Base-by-base conservation (phyloP, 2,329 filamentous ascomycete genomes). In the Fusarium annulatum region DNA sequence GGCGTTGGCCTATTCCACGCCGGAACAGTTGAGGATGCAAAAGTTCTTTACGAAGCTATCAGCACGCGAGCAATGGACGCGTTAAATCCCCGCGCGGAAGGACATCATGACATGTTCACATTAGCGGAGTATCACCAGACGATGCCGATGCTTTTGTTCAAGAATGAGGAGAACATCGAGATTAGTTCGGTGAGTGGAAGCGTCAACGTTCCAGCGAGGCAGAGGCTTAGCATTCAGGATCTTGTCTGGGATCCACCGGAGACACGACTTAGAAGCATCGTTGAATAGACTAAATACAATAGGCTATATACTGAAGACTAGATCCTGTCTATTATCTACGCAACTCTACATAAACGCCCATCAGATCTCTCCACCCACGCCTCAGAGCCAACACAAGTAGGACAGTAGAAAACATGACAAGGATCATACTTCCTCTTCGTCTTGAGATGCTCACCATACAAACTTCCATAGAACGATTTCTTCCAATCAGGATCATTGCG, bases 381-480 rank as follows among this genome's bases (percentile, higher is more conserved):
- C 9, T 73, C 71, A 4, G 71, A 71, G 9, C 71, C 71, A 18
- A 73, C 70, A 19, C 71, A 73, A 7, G 71, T 73, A 7, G 71
- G 71, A 7, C 71, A 73, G 19, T 71, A 73, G 9, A 73, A 71
- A 4, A 61, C n/a, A 51, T 73, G 64, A 4, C 9, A 61, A 8
- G 70, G 71, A n/a, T 73, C 70, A 23, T 71, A 73, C 38, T 64
- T 73, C 11, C 19, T 65, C 53, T 73, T 73, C 1, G 66, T 57
- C 23, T 18, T 42, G 0, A 73, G 23, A 14, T 73, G 71, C 15
- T 21, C 36, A 0, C 41, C 14, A n/a, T 73, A 71, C 1, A 73
- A 9, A 7, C 48, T 58, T 0, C 66, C 71, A 8, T 73, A 73
- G 2, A 73, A 73, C 4, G 66, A 38, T 2, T 5, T 5, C 42